Conservation (phyloP, 179 eudicot species). For the Dionaea muscipula region DNA sequence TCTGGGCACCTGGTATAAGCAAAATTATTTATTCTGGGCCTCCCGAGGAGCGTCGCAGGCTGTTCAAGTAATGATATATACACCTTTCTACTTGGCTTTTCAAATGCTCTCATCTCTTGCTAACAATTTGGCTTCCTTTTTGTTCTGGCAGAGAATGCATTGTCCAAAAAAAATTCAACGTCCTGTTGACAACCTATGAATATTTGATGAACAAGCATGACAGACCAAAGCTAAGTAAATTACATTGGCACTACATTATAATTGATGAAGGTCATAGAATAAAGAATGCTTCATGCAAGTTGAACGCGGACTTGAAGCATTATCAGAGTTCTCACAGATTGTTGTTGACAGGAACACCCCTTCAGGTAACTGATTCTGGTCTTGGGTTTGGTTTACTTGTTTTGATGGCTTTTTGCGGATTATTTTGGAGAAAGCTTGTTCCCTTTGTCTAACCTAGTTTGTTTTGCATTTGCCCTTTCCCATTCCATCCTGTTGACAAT, state of each 20-base stretch:
- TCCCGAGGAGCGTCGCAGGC: constrained; percentile 85
- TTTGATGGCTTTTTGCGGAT: not conserved
- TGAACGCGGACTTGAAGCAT: constrained; percentile 89
- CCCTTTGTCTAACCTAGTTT: not conserved
- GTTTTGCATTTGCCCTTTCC: not conserved
- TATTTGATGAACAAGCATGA: constrained; percentile 99
- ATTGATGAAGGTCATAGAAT: constrained; percentile 99
- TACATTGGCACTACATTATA: constrained; percentile 90
- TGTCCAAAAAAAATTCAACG: constrained; percentile 82
- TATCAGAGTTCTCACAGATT: constrained; percentile 89
- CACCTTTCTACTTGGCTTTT: not conserved
- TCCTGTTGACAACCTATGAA: constrained; percentile 90
- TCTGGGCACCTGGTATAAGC: constrained; percentile 91
- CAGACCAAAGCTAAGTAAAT: constrained; percentile 85
- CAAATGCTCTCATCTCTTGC: not conserved
- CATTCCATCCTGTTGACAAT: not conserved
- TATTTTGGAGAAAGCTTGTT: not conserved
- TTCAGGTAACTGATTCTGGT: constrained; percentile 47
- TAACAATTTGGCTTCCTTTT: constrained; percentile 3
- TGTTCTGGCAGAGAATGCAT: constrained; percentile 64
- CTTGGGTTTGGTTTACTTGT: not conserved
- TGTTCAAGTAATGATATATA: constrained; percentile 58
- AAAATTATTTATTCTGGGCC: constrained; percentile 92
- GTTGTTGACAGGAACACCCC: constrained; percentile 92
- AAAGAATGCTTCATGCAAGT: constrained; percentile 97